A percentile compares a stretch with the other conserved stretches of the same genome.
Evolutionary conservation across 108 stramenopile genomes (phyloP).

Genomic region (Pseudonitzschia pungens): DNA sequence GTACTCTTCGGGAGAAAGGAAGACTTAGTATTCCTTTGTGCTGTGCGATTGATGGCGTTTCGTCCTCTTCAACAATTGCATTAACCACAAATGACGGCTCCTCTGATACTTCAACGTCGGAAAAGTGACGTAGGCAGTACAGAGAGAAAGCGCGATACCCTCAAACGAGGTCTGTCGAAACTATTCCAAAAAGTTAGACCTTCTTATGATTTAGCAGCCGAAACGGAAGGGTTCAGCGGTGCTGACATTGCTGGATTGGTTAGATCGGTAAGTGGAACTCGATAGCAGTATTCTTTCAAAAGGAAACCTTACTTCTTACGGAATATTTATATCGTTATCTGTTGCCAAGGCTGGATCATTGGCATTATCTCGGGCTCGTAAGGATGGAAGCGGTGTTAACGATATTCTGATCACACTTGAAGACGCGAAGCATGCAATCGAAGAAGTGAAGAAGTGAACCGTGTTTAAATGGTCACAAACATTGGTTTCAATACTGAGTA

Average conservation of each 20-base stretch:
- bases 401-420: slow-evolving; percentile 74
- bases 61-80: slow-evolving; percentile 1
- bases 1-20: slow-evolving; percentile 54
- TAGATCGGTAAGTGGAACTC: slow-evolving; percentile 35
- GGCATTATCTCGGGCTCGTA: slow-evolving; percentile 60
- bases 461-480: background rate
- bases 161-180: slow-evolving; percentile 32
- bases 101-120: background rate
- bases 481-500: background rate
- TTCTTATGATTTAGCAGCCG: slow-evolving; percentile 60
- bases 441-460: slow-evolving; percentile 48
- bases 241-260: slow-evolving; percentile 92
- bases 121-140: slow-evolving; percentile 5
- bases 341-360: slow-evolving; percentile 69
- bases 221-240: slow-evolving; percentile 81
- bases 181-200: slow-evolving; percentile 17
- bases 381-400: slow-evolving; percentile 66
- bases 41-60: slow-evolving; percentile 73
- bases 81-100: background rate
- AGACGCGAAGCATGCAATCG: slow-evolving; percentile 71
- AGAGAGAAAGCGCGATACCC: slow-evolving; percentile 31
- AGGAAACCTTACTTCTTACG: background rate
- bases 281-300: background rate
- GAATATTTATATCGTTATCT: background rate
- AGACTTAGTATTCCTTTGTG: slow-evolving; percentile 69